Evolutionary conservation across 345 rosid species (phyloP).

Genomic region (Citrus mangshanensis): DNA sequence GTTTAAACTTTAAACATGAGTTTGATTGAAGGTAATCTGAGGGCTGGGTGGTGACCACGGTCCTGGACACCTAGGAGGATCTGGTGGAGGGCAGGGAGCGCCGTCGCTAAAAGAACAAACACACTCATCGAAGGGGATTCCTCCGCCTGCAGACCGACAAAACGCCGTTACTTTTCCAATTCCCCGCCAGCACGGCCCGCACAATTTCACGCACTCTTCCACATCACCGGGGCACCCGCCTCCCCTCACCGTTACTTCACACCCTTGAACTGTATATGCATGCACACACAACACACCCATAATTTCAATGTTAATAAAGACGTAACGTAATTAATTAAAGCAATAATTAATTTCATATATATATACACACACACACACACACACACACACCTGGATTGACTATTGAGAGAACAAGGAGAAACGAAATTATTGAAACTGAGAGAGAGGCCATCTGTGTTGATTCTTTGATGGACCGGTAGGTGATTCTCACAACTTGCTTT

Average conservation of each 20-base stretch:
- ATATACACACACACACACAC: too few relatives aligned
- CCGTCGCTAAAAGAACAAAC: conserved; percentile 19
- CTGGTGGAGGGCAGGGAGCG: conserved; percentile 26
- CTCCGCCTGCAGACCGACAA: conserved; percentile 24
- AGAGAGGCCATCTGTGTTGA: too few relatives aligned
- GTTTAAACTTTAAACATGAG: background rate
- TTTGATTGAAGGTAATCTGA: background rate
- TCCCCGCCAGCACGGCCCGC: conserved; percentile 24
- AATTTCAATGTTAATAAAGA: too few relatives aligned
- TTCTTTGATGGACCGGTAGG: too few relatives aligned
- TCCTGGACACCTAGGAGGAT: conserved; percentile 28
- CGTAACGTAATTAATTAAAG: too few relatives aligned
- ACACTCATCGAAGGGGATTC: conserved; percentile 21
- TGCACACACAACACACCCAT: too few relatives aligned
- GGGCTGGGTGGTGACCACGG: background rate
- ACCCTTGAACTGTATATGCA: too few relatives aligned
- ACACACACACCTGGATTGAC: too few relatives aligned
- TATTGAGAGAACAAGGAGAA: too few relatives aligned
- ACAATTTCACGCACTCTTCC: conserved; percentile 11
- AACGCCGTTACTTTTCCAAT: conserved; percentile 13
- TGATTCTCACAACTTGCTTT: too few relatives aligned
- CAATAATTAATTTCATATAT: too few relatives aligned
- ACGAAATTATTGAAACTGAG: too few relatives aligned
- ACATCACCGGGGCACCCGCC: conserved; percentile 28
- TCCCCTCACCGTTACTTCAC: conserved; percentile 2